Base-by-base conservation (phyloP, 108 stramenopile species). In the Seminavis robusta region DNA sequence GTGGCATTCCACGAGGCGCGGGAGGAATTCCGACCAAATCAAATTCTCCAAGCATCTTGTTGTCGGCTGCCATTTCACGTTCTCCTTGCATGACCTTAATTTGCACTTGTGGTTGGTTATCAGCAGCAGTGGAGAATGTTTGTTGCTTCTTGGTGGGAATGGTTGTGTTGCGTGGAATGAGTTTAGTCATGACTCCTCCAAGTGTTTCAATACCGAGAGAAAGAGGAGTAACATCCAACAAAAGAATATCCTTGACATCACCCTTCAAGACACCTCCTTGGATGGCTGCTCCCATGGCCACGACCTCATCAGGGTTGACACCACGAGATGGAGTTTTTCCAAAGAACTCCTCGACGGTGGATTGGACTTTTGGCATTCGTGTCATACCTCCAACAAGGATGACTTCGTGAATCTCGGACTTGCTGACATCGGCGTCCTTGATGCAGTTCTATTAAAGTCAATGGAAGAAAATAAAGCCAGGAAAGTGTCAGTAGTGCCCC, bases 251-350 rank as follows among this genome's bases (percentile, higher is more conserved):
- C 85, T 98, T 99, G 44, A 99, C 97, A 73, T 98, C 98, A 6
- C 98, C 99, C 69, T 96, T 88, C 40, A 98, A 76, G 29, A 99
- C 98, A 37, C 99, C 99, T 43, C 98, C 99, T 76, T 98, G 97
- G 71, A 99, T 99, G 53, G 99, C 99, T 9, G 99, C 99, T 43
- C 99, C 99, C 96, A 99, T 98, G 55, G 99, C 99, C 30, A 99
- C 99, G 36, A 99, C 99, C 72, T 99, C 99, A 69, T 99, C 99
- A 47, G 99, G 98, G 73, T 99, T 99, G 43, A 99, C 99, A 23
- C 97, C 97, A 29, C 95, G 74, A 2, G 84, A 86, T 33, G 87
- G 87, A 33, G 73, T 79, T 56, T 77, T 77, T 16, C 96, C 97
- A 65, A 99, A 99, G 79, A 97, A 97, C 47, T 87, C 73, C 79